A percentile compares a stretch with the other conserved stretches of the same genome.
These are phyloP conservation scores for Dicorynia guianensis DNA, from an alignment of 306 rosid genomes.

Conservation along the genomic window DNA sequence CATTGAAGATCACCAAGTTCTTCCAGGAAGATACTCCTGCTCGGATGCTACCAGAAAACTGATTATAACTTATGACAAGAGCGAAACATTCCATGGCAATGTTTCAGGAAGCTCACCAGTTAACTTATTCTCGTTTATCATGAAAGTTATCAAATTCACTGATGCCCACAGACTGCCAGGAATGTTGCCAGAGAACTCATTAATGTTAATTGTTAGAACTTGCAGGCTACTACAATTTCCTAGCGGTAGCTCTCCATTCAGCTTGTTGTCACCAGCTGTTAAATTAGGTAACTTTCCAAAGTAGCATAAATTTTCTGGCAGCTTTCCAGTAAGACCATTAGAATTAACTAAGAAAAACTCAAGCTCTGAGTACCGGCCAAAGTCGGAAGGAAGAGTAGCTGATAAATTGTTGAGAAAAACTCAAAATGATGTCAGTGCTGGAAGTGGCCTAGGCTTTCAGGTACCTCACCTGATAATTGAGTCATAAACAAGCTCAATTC, in stretches of 20 bases:
- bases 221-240: constrained; percentile 44
- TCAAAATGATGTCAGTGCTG: constrained; percentile 30
- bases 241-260: constrained; percentile 53
- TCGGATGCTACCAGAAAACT: constrained; percentile 52
- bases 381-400: constrained; percentile 51
- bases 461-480: constrained; percentile 54
- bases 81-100: constrained; percentile 33
- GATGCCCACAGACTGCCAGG: constrained; percentile 59
- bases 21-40: constrained; percentile 44
- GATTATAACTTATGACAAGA: constrained; percentile 48
- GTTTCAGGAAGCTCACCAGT: constrained; percentile 56
- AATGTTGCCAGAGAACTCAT: constrained; percentile 48
- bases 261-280: constrained; percentile 44
- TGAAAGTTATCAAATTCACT: constrained; percentile 18
- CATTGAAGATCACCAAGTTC: constrained; percentile 45
- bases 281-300: constrained; percentile 42
- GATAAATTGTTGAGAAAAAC: constrained; percentile 48
- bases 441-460: constrained; percentile 54
- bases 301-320: constrained; percentile 54
- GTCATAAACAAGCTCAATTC: constrained; percentile 41
- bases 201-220: constrained; percentile 13
- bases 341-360: constrained; percentile 36
- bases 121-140: constrained; percentile 46
- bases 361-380: constrained; percentile 50
- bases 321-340: constrained; percentile 51